Conservation (phyloP, 768 basidiomycete genomes). For the Lactarius sp. region DNA sequence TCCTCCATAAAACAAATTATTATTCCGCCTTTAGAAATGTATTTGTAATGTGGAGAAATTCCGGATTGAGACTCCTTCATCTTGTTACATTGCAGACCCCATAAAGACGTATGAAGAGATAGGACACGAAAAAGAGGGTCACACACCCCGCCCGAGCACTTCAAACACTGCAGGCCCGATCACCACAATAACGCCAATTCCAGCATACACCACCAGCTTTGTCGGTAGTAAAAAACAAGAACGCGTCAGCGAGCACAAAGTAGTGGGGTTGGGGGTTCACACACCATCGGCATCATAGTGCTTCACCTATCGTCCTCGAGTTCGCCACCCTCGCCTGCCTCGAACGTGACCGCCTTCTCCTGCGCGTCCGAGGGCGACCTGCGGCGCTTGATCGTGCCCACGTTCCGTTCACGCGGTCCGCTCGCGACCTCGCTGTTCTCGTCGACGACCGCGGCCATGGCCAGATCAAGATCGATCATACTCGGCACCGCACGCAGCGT, state of each 20-base stretch:
- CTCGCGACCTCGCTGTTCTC: conserved; percentile 26
- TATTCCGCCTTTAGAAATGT: too few species aligned
- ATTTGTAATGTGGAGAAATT: too few species aligned
- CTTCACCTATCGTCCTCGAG: conserved; percentile 42
- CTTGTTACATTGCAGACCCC: too few species aligned
- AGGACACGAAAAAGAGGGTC: neutral
- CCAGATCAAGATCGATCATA: conserved; percentile 66
- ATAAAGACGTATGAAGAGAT: too few species aligned
- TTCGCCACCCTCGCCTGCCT: conserved; percentile 24
- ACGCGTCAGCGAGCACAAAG: neutral
- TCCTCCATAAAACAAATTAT: too few species aligned
- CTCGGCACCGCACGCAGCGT: conserved; percentile 74
- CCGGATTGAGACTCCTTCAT: too few species aligned
- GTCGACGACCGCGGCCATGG: conserved; percentile 30
- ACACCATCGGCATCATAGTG: conserved; percentile 86
- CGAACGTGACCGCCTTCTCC: conserved; percentile 21
- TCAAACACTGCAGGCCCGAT: conserved; percentile 65
- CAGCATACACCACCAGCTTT: too few species aligned
- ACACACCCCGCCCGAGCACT: conserved; percentile 61
- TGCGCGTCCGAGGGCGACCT: conserved; percentile 1
- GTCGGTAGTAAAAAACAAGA: neutral
- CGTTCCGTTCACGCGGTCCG: conserved; percentile 42
- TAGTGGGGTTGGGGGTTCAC: conserved; percentile 27
- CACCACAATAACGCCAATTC: conserved; percentile 65
- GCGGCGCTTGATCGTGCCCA: conserved; percentile 29